Percentiles rank a stretch among this genome's conserved stretches.
Conservation (phyloP, 2,329 filamentous ascomycete species). For the Neoscytalidium dimidiatum region DNA sequence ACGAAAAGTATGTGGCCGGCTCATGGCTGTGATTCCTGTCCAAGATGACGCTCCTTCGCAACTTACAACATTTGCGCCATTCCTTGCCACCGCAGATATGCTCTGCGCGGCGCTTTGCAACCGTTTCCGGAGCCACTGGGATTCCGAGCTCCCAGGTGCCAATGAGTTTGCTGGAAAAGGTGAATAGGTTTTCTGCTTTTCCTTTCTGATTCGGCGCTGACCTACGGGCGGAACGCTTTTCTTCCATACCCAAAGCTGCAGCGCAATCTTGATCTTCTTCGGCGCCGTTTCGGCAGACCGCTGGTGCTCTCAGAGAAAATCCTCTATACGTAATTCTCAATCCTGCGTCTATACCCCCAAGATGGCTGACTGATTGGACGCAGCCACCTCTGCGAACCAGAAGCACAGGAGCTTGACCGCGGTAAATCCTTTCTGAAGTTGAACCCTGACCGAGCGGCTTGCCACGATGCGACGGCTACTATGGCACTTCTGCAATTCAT, state of each 20-base stretch:
- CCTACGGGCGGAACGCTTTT: neutral
- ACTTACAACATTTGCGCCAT: neutral
- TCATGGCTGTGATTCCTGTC: neutral
- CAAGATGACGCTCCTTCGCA: neutral
- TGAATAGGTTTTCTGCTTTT: neutral
- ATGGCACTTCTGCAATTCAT: slow-evolving; percentile 49
- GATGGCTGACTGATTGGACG: neutral
- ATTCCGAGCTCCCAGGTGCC: neutral
- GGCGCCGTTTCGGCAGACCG: slow-evolving; percentile 22
- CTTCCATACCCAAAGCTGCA: neutral
- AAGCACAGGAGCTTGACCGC: slow-evolving; percentile 35
- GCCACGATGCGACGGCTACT: slow-evolving; percentile 46
- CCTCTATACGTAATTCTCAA: slow-evolving; percentile 30
- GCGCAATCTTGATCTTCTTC: neutral
- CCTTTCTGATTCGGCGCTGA: neutral
- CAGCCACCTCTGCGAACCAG: slow-evolving; percentile 33
- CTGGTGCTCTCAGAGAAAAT: slow-evolving; percentile 44
- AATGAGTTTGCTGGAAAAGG: neutral
- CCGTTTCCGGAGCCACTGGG: neutral
- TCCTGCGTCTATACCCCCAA: neutral
- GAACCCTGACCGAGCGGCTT: slow-evolving; percentile 43
- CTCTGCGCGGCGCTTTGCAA: neutral
- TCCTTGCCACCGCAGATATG: neutral
- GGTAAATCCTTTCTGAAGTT: slow-evolving; percentile 42
- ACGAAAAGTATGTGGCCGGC: neutral